Evolutionary conservation across 148 eudicot species (phyloP).

Genomic region (Fagopyrum esculentum): DNA sequence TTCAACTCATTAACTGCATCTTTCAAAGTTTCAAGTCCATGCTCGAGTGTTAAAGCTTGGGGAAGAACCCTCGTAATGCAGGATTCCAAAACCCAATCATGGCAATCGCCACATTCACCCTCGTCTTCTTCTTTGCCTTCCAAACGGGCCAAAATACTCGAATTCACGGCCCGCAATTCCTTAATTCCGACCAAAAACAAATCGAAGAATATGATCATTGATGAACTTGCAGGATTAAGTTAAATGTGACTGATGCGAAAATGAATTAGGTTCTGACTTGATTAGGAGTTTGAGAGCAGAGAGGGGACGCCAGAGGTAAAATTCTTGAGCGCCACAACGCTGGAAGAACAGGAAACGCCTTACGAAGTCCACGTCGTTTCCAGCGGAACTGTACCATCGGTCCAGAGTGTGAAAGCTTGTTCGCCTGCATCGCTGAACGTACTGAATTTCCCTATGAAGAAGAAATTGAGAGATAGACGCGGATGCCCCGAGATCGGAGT

Average conservation of each 20-base stretch:
- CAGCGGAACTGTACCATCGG: not conserved
- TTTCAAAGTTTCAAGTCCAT: conserved; percentile 54
- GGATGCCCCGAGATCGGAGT: not conserved
- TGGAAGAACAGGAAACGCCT: conserved; percentile 1
- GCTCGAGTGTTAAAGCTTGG: conserved; percentile 69
- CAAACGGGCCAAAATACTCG: not conserved
- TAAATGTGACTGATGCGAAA: not conserved
- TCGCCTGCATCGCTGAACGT: not conserved
- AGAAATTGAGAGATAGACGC: not conserved
- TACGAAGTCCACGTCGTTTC: not conserved
- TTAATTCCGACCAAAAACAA: not conserved
- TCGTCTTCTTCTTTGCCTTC: conserved; percentile 22
- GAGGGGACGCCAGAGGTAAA: not conserved
- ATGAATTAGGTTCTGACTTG: conserved; percentile 1
- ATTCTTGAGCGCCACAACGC: not conserved
- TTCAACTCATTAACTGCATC: conserved; percentile 53
- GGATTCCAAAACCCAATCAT: conserved; percentile 36
- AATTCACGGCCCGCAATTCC: conserved; percentile 10
- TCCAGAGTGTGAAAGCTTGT: not conserved
- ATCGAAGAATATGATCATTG: not conserved
- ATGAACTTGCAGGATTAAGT: not conserved
- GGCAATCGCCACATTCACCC: conserved; percentile 13
- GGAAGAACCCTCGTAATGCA: conserved; percentile 63
- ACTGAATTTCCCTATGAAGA: not conserved
- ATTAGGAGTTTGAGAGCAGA: not conserved